Base-by-base conservation (phyloP, 2,329 filamentous ascomycete species). In the Penicillium sp. region DNA sequence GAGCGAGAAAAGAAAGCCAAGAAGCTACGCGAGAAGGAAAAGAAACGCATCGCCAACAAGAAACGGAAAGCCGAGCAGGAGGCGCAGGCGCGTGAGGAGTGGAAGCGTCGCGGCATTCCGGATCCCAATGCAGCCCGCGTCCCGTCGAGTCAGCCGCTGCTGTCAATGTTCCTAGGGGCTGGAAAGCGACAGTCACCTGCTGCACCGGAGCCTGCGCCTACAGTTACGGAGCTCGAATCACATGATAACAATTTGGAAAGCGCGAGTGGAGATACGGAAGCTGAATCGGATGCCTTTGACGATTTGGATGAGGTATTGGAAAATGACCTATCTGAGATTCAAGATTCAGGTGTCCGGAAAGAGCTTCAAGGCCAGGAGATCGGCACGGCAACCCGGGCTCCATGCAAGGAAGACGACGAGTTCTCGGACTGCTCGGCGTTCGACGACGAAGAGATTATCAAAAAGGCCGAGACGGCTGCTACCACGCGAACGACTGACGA, bases 1-100 rank as follows among this genome's bases (percentile, higher is more conserved):
- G 66, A 71, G 29, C 65, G 67, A 33, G 64, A 71, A 43, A 61
- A 63, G 10, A 65, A 66, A 39, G 72, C 70, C 0, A 67, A 73
- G 54, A 68, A 61, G 6, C 59, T 69, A 21, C 62, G 63, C 2
- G 67, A 69, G 10, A 61, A 59, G 34, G 67, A 69, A 49, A 66
- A 64, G 50, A 63, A 57, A 45, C 62, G 66, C 6, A 49, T 63
- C 15, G 60, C 61, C 6, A 63, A 66, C 33, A 68, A 67, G 55
- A 69, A 67, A 51, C 65, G 63, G 46, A 66, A 61, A 45, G 61
- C 58, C 0, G 64, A 69, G 50, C 63, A 65, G 43, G 67, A 69
- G 49, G 61, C 64, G 5, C 61, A 57, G 44, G 63, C 53, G 15
- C 62, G 67, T 4, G 65, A 69, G 50, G 65, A 68, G 50, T 59